phyloP scores from a whole-genome alignment of 2,329 filamentous ascomycete genomes.

The Macrophomina phaseolina region DNA sequence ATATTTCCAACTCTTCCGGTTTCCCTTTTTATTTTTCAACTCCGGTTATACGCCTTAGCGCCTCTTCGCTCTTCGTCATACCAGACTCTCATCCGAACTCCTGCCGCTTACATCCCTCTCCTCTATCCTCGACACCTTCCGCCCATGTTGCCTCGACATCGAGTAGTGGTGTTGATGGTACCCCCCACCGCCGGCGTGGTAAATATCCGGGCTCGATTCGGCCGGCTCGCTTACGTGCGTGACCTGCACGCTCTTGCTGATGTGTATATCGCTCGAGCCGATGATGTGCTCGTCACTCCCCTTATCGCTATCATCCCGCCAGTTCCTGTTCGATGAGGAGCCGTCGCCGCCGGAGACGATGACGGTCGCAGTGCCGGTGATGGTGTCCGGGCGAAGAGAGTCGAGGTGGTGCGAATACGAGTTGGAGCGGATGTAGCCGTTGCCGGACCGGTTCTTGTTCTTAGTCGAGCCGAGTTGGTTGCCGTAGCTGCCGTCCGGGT shows the following conservation, averaged over 20 bases:
- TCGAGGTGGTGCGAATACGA: constrained; percentile 10
- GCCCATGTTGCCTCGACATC: background rate
- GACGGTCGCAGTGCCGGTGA: constrained; percentile 4
- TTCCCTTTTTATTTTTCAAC: background rate
- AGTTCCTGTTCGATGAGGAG: background rate
- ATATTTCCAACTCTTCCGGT: too few species aligned
- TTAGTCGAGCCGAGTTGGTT: background rate
- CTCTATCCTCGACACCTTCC: constrained; percentile 9
- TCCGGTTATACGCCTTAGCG: background rate
- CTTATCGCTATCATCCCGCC: constrained; percentile 20
- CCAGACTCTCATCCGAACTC: constrained; percentile 16
- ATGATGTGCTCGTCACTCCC: constrained; percentile 21
- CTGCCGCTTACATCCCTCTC: background rate
- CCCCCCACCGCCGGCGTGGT: background rate
- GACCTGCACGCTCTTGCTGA: constrained; percentile 26
- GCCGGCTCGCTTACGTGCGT: constrained; percentile 18
- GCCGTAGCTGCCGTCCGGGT: constrained; percentile 7
- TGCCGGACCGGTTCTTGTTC: constrained; percentile 8
- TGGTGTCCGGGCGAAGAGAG: constrained; percentile 28
- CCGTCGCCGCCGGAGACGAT: background rate
- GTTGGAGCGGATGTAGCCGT: constrained; percentile 30
- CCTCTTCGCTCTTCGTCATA: background rate
- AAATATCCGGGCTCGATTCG: background rate
- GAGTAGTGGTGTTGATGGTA: background rate
- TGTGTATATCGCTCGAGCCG: constrained; percentile 14